Base-by-base conservation (phyloP, 306 rosid species). In the Begonia peltatifolia region DNA sequence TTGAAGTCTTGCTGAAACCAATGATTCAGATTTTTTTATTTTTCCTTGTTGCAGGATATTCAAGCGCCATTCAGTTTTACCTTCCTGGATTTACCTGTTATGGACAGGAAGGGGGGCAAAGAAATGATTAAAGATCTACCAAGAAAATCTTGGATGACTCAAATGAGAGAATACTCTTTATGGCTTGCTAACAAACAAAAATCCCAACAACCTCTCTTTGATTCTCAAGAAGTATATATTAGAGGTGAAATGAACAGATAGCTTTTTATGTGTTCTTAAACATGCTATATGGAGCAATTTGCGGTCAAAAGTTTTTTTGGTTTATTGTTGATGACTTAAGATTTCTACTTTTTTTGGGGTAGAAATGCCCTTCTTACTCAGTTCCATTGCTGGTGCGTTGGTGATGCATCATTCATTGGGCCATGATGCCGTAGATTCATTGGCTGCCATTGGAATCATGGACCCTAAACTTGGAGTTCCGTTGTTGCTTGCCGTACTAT, bases 401-500 rank as follows among this genome's bases (percentile, higher is more conserved):
- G 74, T 90, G 71, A 79, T 79, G 68, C 94, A 90, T 73, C 79
- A 59, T 46, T 71, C 74, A 9, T 58, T 74, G 47, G 94, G 81
- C 54, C 62, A 70, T 55, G 55, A 74, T 53, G 80, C 92, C 52
- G 69, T 76, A 17, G 87, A 85, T 74, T 67, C 83, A 54, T 74
- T 86, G 74, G 72, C 84, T 55, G 64, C 95, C 49, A 64, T 90
- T 74, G 85, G 80, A 55, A 69, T 74, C 35, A 56, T 80, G 82
- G 94, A 90, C 71, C 85, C 94, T 63, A 90, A 66, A 78, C 56
- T 78, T 52, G 97, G 95, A 67, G 76, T 85, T 74, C 79, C 82
- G 42, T 69, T 85, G 68, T 66, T 90, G 79, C 80, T 90, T 50
- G 63, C 78, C 53, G 52, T 83, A 71, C 75, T 90, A 60, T 90